Evolutionary conservation across 2,329 filamentous ascomycete genomes (phyloP).

Genomic region (Zasmidium cellare): DNA sequence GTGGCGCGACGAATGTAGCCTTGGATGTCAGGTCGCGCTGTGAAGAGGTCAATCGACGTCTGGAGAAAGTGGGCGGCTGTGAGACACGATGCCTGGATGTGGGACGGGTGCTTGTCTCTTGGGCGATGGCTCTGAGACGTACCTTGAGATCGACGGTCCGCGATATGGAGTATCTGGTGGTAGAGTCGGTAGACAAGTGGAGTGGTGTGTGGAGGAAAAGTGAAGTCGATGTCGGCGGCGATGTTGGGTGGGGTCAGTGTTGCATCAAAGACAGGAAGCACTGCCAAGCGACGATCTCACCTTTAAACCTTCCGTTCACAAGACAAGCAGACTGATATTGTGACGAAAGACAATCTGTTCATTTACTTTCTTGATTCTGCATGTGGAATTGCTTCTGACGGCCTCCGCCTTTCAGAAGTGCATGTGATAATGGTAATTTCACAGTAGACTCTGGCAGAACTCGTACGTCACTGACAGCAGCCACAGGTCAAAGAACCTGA

Average conservation of each 20-base stretch:
- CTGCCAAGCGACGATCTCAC: not conserved
- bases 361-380: not conserved
- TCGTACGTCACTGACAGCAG: not conserved
- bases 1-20: not conserved
- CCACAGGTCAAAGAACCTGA: slow-evolving; percentile 45
- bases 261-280: not conserved
- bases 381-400: not conserved
- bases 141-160: not conserved
- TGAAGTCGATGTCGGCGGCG: not conserved
- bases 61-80: not conserved
- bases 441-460: not conserved
- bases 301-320: not conserved
- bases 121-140: not conserved
- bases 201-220: too few species aligned
- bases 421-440: not conserved
- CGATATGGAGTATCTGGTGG: not conserved
- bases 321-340: not conserved
- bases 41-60: not conserved
- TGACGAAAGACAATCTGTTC: not conserved
- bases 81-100: not conserved
- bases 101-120: not conserved
- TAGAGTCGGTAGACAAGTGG: slow-evolving; percentile 5
- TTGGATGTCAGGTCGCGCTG: not conserved
- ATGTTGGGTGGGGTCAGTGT: not conserved
- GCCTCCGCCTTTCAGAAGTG: too few species aligned